Percentiles rank a stretch among this genome's conserved stretches.
These are phyloP conservation scores for Mytilinidion resinicola DNA, from an alignment of 495 filamentous ascomycete species.

Conservation along the genomic window DNA sequence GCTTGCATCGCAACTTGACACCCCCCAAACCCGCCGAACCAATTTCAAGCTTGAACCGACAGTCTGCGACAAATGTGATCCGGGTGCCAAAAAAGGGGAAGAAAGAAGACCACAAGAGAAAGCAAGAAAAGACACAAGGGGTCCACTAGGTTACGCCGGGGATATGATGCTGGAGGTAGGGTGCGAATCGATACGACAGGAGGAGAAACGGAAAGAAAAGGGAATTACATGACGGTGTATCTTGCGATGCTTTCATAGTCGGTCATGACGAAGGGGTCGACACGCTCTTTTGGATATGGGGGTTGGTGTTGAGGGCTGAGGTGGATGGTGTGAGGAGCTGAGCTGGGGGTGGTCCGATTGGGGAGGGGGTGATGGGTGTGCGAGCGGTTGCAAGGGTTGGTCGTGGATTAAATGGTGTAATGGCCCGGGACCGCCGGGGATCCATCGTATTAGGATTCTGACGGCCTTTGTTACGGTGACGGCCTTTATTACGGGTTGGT, in stretches of 20 bases:
- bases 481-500: too few relatives aligned
- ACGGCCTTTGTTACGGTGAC: too few relatives aligned
- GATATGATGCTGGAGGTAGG: slow-evolving; percentile 25
- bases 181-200: slow-evolving; percentile 6
- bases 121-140: slow-evolving; percentile 9
- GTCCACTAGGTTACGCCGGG: slow-evolving; percentile 26
- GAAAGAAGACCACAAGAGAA: background rate
- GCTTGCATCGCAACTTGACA: background rate
- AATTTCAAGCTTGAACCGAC: background rate
- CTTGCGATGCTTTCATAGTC: slow-evolving; percentile 41
- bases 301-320: background rate
- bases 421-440: background rate
- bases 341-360: slow-evolving; percentile 3
- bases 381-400: background rate
- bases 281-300: slow-evolving; percentile 15
- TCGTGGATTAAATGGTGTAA: slow-evolving; percentile 14
- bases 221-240: slow-evolving; percentile 57
- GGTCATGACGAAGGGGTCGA: slow-evolving; percentile 24
- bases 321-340: background rate
- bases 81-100: background rate
- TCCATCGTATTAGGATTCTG: too few relatives aligned
- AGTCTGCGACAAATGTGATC: too few relatives aligned
- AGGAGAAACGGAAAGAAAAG: background rate
- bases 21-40: background rate
- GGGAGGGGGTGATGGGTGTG: slow-evolving; percentile 7